Conservation (phyloP, 2,329 filamentous ascomycete genomes). For the Tetracladium maxilliforme region DNA sequence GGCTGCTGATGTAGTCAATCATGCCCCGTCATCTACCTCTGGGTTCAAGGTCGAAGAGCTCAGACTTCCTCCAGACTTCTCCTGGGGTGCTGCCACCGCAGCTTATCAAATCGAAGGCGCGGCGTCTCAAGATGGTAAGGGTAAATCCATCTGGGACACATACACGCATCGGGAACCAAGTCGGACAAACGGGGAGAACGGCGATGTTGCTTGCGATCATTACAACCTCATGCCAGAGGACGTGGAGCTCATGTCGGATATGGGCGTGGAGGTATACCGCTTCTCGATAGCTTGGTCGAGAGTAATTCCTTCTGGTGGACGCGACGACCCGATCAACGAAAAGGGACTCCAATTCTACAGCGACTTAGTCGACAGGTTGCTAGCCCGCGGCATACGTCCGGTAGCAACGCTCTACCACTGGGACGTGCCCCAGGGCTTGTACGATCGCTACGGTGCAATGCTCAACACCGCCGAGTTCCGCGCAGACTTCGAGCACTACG, state of each 20-base stretch:
- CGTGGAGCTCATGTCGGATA: conserved; percentile 16
- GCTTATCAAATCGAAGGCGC: conserved; percentile 27
- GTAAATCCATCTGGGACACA: conserved; percentile 26
- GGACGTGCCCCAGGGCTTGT: conserved; percentile 15
- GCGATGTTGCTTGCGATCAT: conserved; percentile 22
- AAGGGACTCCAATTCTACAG: conserved; percentile 5
- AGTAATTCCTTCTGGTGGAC: conserved; percentile 3
- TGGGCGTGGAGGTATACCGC: conserved; percentile 11
- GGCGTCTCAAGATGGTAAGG: conserved; percentile 23
- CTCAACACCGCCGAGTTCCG: conserved; percentile 15
- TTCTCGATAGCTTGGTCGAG: conserved; percentile 11
- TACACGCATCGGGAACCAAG: conserved; percentile 22
- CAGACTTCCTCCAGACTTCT: conserved; percentile 24
- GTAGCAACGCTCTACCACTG: conserved; percentile 4
- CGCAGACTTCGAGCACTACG: conserved; percentile 20
- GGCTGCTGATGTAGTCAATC: no score
- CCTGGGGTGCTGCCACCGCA: conserved; percentile 23
- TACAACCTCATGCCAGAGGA: conserved; percentile 27
- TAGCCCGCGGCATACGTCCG: conserved; percentile 3
- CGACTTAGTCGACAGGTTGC: conserved; percentile 2
- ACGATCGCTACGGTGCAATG: conserved; percentile 20
- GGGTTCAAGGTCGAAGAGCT: no score
- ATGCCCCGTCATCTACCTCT: no score
- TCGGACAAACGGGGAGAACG: conserved; percentile 22
- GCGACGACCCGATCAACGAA: conserved; percentile 4